These are phyloP conservation scores for Gossypium ekmanianum DNA, from an alignment of 345 rosid genomes.

Conservation along the genomic window DNA sequence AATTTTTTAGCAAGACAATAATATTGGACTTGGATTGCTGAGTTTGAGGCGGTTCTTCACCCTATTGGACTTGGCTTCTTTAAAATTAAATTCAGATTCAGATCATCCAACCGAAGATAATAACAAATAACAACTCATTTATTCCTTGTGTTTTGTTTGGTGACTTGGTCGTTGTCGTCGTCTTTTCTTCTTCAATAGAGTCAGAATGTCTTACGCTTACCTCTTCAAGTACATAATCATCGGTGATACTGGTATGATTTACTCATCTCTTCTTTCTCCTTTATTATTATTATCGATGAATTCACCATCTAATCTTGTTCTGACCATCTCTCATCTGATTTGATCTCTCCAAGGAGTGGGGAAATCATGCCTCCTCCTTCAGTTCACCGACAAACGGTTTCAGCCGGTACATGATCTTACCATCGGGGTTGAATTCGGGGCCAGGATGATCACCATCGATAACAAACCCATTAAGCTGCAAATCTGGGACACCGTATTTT, in stretches of 20 bases:
- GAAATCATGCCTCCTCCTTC: slow-evolving; percentile 92
- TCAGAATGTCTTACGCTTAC: slow-evolving; percentile 8
- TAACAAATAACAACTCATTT: no score
- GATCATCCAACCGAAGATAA: no score
- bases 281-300: neutral
- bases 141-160: neutral
- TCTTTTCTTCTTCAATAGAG: neutral
- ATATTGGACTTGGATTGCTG: no score
- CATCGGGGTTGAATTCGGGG: slow-evolving; percentile 93
- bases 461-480: slow-evolving; percentile 81
- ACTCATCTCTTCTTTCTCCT: neutral
- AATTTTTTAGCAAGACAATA: no score
- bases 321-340: neutral
- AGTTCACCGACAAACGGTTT: slow-evolving; percentile 96
- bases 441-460: slow-evolving; percentile 49
- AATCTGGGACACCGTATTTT: slow-evolving; percentile 93
- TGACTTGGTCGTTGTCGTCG: neutral
- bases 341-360: slow-evolving; percentile 58
- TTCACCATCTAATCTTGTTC: neutral
- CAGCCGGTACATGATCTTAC: slow-evolving; percentile 97
- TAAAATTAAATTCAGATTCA: no score
- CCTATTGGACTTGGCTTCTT: no score
- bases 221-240: slow-evolving; percentile 6
- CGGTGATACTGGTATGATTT: slow-evolving; percentile 27
- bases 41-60: no score